A percentile compares a stretch with the other conserved stretches of the same genome.
phyloP scores from a whole-genome alignment of 2,329 filamentous ascomycete genomes.

The Colletotrichum sidae region DNA sequence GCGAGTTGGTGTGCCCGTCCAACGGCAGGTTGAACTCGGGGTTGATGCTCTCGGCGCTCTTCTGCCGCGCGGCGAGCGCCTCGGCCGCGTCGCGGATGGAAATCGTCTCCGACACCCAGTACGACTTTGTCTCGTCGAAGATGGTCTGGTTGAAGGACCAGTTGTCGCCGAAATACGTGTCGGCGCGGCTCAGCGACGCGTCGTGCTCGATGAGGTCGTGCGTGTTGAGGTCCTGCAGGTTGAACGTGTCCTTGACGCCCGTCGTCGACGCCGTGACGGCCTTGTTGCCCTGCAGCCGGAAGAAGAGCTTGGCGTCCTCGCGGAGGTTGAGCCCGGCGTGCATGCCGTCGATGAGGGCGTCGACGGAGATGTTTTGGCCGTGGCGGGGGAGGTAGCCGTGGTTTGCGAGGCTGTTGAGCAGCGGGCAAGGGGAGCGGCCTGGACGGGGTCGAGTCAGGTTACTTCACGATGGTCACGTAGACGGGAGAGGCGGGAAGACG shows the following conservation, averaged over 20 bases:
- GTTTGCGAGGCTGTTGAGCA: conserved; percentile 43
- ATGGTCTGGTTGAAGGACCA: conserved; percentile 44
- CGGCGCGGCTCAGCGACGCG: conserved; percentile 40
- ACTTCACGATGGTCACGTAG: no score
- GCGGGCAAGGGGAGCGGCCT: conserved; percentile 38
- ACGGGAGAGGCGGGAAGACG: background rate
- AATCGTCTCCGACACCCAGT: conserved; percentile 11
- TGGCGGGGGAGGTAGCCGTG: conserved; percentile 43
- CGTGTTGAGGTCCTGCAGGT: conserved; percentile 42
- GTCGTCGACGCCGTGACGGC: conserved; percentile 12
- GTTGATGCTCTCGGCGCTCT: conserved; percentile 40
- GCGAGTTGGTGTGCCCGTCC: conserved; percentile 25
- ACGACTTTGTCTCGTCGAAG: conserved; percentile 38
- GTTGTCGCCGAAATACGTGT: conserved; percentile 44
- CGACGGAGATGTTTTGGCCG: conserved; percentile 40
- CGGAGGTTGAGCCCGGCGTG: conserved; percentile 32
- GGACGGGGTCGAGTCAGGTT: no score
- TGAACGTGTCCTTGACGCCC: conserved; percentile 35
- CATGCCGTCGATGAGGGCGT: conserved; percentile 36
- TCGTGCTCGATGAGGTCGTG: conserved; percentile 38
- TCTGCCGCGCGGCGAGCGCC: conserved; percentile 40
- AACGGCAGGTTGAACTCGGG: conserved; percentile 39
- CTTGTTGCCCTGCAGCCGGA: conserved; percentile 33
- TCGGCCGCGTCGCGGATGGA: conserved; percentile 39
- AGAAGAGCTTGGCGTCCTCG: conserved; percentile 35